Percentiles rank a stretch among this genome's conserved stretches.
Conservation (phyloP, 1,284 basidiomycete genomes). For the Fomitiporia mediterranea region DNA sequence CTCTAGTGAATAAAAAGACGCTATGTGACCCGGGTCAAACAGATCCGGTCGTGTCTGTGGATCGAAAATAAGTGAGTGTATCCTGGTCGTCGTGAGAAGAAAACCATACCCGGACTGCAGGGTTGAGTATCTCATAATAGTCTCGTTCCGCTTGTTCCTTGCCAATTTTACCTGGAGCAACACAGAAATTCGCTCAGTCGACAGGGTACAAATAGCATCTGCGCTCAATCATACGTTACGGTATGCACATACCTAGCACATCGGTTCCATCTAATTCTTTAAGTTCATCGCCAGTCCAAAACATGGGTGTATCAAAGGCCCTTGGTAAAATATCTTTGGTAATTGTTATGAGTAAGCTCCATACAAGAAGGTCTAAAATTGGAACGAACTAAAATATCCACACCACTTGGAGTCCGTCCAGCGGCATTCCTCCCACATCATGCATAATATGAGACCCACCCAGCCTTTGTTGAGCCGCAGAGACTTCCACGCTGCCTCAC, state of each 20-base stretch:
- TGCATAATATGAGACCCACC: constrained; percentile 84
- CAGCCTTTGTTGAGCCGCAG: constrained; percentile 67
- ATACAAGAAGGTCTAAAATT: constrained; percentile 1
- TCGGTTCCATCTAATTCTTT: constrained; percentile 79
- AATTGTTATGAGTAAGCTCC: background rate
- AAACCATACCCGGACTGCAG: constrained; percentile 55
- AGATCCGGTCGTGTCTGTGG: constrained; percentile 63
- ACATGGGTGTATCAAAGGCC: constrained; percentile 90
- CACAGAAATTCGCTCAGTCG: constrained; percentile 13
- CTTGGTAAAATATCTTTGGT: constrained; percentile 59
- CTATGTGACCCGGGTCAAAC: constrained; percentile 50
- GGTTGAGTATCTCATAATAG: constrained; percentile 62
- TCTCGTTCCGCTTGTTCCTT: constrained; percentile 77
- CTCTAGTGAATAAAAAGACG: constrained; percentile 62
- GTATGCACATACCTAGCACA: constrained; percentile 62
- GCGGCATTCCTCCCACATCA: constrained; percentile 88
- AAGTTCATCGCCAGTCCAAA: constrained; percentile 79
- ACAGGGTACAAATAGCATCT: background rate
- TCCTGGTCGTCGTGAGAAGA: background rate
- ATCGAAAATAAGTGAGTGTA: constrained; percentile 5
- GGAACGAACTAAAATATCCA: constrained; percentile 59
- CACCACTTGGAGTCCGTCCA: constrained; percentile 60
- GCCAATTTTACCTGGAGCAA: constrained; percentile 74
- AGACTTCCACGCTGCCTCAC: constrained; percentile 56
- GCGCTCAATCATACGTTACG: background rate